These are phyloP conservation scores for Carnegiea gigantea DNA, from an alignment of 179 eudicot species.

Conservation along the genomic window DNA sequence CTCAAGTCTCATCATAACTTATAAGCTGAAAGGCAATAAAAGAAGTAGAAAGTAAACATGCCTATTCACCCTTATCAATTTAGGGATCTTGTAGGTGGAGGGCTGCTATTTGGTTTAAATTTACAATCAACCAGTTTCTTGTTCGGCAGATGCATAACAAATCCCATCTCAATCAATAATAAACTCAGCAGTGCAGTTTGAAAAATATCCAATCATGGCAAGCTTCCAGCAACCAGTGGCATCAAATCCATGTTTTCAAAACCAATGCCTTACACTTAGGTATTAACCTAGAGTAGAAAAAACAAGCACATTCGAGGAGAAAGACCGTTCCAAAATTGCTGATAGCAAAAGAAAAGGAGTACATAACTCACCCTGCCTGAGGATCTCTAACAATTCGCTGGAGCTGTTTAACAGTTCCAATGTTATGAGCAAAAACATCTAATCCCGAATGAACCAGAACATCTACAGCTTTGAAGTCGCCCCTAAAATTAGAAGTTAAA, in stretches of 20 bases:
- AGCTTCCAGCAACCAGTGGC: background rate
- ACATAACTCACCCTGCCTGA: slow-evolving; percentile 74
- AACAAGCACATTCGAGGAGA: background rate
- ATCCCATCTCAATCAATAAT: background rate
- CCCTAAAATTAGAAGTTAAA: slow-evolving; percentile 93
- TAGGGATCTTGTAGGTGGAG: no score
- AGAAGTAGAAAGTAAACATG: no score
- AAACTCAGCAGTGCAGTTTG: no score
- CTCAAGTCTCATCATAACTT: no score
- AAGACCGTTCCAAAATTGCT: background rate
- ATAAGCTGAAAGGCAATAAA: no score
- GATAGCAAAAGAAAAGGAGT: background rate
- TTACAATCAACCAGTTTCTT: no score
- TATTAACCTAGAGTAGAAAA: background rate
- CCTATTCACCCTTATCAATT: no score
- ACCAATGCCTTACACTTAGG: background rate
- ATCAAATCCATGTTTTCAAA: background rate
- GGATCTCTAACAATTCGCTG: slow-evolving; percentile 98
- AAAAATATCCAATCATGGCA: background rate
- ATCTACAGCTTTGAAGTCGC: slow-evolving; percentile 80
- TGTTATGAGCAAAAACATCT: slow-evolving; percentile 97
- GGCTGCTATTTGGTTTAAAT: no score
- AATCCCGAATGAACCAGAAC: slow-evolving; percentile 85
- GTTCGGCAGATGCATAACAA: background rate
- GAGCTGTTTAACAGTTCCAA: slow-evolving; percentile 90